These are phyloP conservation scores for Xanthoconium purpureum DNA, from an alignment of 768 basidiomycete genomes.

Conservation along the genomic window DNA sequence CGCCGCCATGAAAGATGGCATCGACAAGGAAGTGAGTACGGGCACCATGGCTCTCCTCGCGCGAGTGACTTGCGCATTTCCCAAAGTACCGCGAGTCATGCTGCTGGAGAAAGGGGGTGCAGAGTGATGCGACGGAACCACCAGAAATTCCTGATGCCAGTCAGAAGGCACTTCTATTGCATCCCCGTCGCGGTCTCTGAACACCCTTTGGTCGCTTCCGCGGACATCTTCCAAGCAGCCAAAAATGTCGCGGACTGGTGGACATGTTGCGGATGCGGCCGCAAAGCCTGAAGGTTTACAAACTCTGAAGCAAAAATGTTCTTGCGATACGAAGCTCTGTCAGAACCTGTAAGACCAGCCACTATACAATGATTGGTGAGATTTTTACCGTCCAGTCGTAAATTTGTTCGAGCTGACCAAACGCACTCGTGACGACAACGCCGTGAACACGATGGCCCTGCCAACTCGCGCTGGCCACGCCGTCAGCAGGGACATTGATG, in stretches of 20 bases:
- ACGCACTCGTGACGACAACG: constrained; percentile 72
- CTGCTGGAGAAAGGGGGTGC: constrained; percentile 62
- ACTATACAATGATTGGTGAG: constrained; percentile 2
- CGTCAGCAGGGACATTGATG: constrained; percentile 60
- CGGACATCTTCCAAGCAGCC: constrained; percentile 67
- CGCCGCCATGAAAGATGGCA: background rate
- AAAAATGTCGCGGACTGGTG: constrained; percentile 56
- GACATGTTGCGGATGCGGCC: constrained; percentile 50
- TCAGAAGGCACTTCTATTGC: constrained; percentile 55
- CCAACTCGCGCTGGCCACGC: constrained; percentile 56
- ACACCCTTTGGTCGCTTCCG: constrained; percentile 44
- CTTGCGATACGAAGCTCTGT: constrained; percentile 60
- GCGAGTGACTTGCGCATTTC: constrained; percentile 37
- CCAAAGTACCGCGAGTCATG: constrained; percentile 47
- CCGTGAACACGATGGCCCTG: constrained; percentile 62
- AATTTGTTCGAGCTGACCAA: constrained; percentile 54
- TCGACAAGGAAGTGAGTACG: background rate
- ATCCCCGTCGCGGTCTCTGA: constrained; percentile 54
- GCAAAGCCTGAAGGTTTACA: constrained; percentile 46
- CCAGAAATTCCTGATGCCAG: constrained; percentile 59
- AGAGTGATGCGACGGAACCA: constrained; percentile 55
- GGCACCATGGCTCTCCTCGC: constrained; percentile 29
- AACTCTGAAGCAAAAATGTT: constrained; percentile 70
- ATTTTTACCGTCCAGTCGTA: constrained; percentile 66
- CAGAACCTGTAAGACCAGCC: constrained; percentile 12